phyloP scores from a whole-genome alignment of 306 rosid genomes.

The Vigna trinervia region DNA sequence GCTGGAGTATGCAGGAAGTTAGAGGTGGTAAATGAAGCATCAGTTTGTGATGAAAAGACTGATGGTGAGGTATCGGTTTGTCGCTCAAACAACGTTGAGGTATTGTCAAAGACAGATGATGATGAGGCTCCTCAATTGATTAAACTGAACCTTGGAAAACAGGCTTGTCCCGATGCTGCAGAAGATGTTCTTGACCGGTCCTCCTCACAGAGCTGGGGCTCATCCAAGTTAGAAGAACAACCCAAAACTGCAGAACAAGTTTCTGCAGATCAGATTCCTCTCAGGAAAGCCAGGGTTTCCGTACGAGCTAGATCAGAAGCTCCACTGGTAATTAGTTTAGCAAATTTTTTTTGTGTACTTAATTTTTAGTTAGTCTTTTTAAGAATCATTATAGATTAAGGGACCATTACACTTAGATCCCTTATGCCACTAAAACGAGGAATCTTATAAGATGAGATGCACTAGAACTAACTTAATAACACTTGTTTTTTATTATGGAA shows the following conservation, averaged over 20 bases:
- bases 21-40: conserved; percentile 40
- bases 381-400: no score
- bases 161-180: conserved; percentile 21
- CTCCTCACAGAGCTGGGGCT: conserved; percentile 51
- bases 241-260: conserved; percentile 39
- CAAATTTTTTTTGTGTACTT: not conserved
- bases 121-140: conserved; percentile 23
- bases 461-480: no score
- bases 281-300: conserved; percentile 62
- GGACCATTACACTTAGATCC: no score
- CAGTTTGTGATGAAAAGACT: conserved; percentile 39
- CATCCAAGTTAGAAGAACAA: conserved; percentile 42
- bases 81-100: conserved; percentile 43
- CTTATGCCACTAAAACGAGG: not conserved
- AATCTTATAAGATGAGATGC: no score
- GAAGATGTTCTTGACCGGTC: conserved; percentile 49
- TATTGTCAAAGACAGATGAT: conserved; percentile 43
- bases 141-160: conserved; percentile 40
- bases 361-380: not conserved
- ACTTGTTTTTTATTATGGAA: no score
- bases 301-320: conserved; percentile 66
- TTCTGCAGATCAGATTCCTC: conserved; percentile 24
- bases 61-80: conserved; percentile 40
- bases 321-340: conserved; percentile 40
- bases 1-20: conserved; percentile 17